phyloP scores from a whole-genome alignment of 768 basidiomycete species.

The Lactifluus pinguis region DNA sequence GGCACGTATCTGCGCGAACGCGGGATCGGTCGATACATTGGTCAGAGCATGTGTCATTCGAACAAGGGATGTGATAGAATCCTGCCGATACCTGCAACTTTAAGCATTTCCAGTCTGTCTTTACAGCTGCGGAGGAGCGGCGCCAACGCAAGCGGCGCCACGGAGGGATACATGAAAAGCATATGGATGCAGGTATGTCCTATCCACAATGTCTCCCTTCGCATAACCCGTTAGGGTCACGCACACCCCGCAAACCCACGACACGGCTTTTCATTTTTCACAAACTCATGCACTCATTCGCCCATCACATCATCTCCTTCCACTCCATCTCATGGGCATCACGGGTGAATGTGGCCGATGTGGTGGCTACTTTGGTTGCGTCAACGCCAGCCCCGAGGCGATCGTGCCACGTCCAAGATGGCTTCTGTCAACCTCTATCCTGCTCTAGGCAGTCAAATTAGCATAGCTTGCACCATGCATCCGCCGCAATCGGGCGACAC shows the following conservation, averaged over 20 bases:
- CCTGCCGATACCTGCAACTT: slow-evolving; percentile 55
- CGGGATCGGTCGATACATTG: slow-evolving; percentile 43
- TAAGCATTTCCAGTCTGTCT: slow-evolving; percentile 41
- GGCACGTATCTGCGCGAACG: slow-evolving; percentile 38
- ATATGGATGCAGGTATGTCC: no score
- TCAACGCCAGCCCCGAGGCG: no score
- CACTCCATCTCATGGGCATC: no score
- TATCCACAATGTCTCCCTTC: no score
- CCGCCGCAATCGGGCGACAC: slow-evolving; percentile 71
- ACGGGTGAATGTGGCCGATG: no score
- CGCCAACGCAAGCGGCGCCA: slow-evolving; percentile 39
- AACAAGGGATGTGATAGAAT: slow-evolving; percentile 24
- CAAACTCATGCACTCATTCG: no score
- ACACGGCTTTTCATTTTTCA: no score
- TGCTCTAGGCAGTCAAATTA: slow-evolving; percentile 83
- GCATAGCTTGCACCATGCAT: slow-evolving; percentile 85
- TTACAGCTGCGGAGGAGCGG: slow-evolving; percentile 34
- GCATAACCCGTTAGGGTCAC: no score
- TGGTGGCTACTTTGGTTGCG: no score
- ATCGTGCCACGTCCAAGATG: slow-evolving; percentile 19
- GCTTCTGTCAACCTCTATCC: slow-evolving; percentile 86
- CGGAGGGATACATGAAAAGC: slow-evolving; percentile 37
- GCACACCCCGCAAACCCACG: no score
- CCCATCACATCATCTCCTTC: no score
- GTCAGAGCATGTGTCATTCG: not conserved